Conservation (phyloP, 768 basidiomycete genomes). For the Mycena polygramma region DNA sequence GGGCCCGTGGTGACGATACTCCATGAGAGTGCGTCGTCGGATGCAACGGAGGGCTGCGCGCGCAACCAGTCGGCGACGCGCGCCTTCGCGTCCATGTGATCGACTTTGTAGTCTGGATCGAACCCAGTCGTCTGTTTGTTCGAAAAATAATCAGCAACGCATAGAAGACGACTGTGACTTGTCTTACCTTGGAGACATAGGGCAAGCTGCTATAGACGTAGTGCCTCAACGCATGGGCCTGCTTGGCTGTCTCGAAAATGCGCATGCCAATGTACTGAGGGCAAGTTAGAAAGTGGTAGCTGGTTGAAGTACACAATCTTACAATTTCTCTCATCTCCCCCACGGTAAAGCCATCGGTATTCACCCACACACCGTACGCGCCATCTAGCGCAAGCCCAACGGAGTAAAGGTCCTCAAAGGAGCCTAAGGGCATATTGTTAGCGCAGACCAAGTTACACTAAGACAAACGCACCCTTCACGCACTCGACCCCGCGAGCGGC, state of each 20-base stretch:
- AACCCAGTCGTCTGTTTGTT: slow-evolving; percentile 6
- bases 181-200: slow-evolving; percentile 20
- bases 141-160: neutral
- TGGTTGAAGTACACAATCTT: neutral
- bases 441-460: neutral
- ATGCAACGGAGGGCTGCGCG: slow-evolving; percentile 18
- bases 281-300: neutral
- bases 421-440: slow-evolving; percentile 43
- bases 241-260: slow-evolving; percentile 57
- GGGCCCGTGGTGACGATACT: slow-evolving; percentile 30
- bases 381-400: slow-evolving; percentile 50
- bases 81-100: slow-evolving; percentile 25
- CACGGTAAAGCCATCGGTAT: slow-evolving; percentile 56
- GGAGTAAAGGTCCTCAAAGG: slow-evolving; percentile 48
- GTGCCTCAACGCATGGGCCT: slow-evolving; percentile 49
- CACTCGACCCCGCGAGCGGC: slow-evolving; percentile 52
- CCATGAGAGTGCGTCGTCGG: slow-evolving; percentile 22
- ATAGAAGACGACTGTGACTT: neutral
- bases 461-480: slow-evolving; percentile 47
- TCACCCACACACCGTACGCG: slow-evolving; percentile 56
- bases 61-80: slow-evolving; percentile 29
- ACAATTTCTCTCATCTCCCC: slow-evolving; percentile 55
- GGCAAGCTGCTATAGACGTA: slow-evolving; percentile 52
- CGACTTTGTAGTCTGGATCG: slow-evolving; percentile 25
- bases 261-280: slow-evolving; percentile 51